These are phyloP conservation scores for Termitomyces sp. DNA, from an alignment of 768 basidiomycete genomes.

Conservation along the genomic window DNA sequence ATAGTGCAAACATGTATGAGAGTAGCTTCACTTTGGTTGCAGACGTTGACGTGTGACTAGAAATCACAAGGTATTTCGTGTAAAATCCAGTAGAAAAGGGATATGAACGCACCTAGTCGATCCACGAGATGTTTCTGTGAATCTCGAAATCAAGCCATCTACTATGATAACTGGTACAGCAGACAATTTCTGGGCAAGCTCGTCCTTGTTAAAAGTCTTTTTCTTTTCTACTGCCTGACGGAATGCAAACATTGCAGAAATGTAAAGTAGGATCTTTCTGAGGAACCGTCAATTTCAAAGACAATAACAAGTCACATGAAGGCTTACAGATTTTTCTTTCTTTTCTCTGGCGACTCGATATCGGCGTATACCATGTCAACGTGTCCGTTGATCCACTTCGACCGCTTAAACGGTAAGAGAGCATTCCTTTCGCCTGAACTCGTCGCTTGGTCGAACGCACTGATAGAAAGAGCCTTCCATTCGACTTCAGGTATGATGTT, in stretches of 20 bases:
- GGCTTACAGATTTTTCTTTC: slow-evolving; percentile 57
- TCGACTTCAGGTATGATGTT: slow-evolving; percentile 78
- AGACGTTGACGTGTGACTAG: slow-evolving; percentile 54
- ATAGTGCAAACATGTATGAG: slow-evolving; percentile 76
- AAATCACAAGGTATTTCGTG: not conserved
- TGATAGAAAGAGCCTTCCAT: slow-evolving; percentile 62
- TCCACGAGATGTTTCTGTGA: slow-evolving; percentile 70
- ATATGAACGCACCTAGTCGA: slow-evolving; percentile 44
- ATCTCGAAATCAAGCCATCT: slow-evolving; percentile 71
- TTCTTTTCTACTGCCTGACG: slow-evolving; percentile 37
- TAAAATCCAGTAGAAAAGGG: not conserved
- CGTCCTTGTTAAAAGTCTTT: slow-evolving; percentile 39
- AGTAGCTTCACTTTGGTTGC: slow-evolving; percentile 67
- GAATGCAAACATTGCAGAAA: slow-evolving; percentile 78
- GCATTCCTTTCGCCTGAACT: slow-evolving; percentile 43
- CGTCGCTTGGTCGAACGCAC: slow-evolving; percentile 46
- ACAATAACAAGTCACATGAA: slow-evolving; percentile 19
- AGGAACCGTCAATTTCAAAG: not conserved
- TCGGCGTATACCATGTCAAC: slow-evolving; percentile 37
- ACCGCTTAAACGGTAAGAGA: slow-evolving; percentile 56
- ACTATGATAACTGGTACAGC: slow-evolving; percentile 58
- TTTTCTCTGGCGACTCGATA: slow-evolving; percentile 42
- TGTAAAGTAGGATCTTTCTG: slow-evolving; percentile 76
- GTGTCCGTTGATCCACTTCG: slow-evolving; percentile 69
- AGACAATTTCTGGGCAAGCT: slow-evolving; percentile 50